phyloP scores from a whole-genome alignment of 169 alveolate species.

The Amoebophrya sp. region DNA sequence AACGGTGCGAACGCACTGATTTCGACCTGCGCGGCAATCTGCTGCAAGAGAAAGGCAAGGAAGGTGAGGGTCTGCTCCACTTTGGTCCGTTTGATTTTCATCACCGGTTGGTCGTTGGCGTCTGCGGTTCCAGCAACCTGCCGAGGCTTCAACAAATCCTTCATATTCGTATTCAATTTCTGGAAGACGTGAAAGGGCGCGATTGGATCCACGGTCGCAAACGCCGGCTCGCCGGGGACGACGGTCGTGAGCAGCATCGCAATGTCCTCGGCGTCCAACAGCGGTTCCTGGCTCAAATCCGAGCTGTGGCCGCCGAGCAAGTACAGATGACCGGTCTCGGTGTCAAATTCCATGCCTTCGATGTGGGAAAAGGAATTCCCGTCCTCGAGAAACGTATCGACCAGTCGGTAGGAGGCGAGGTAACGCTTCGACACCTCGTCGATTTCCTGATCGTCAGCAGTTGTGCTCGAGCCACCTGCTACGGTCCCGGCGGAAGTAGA shows the following conservation, averaged over 20 bases:
- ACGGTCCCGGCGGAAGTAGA: too few relatives aligned
- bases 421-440: neutral
- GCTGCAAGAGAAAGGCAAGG: neutral
- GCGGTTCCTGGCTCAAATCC: neutral
- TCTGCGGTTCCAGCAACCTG: neutral
- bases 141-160: neutral
- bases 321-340: neutral
- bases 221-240: neutral
- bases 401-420: neutral
- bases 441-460: too few relatives aligned
- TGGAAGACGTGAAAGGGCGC: neutral
- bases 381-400: neutral
- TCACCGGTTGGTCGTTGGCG: neutral
- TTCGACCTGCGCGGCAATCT: neutral
- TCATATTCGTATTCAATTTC: neutral
- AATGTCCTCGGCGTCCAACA: neutral
- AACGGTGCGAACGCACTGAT: neutral
- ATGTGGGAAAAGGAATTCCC: neutral
- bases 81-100: neutral
- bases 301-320: neutral
- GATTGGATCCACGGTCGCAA: neutral
- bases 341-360: neutral
- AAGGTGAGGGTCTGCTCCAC: neutral
- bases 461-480: too few relatives aligned
- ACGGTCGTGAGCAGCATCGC: neutral